Percentiles rank a stretch among this genome's conserved stretches.
Evolutionary conservation across 352 stramenopile species (phyloP).

Genomic region (Peronosclerospora sorghi): DNA sequence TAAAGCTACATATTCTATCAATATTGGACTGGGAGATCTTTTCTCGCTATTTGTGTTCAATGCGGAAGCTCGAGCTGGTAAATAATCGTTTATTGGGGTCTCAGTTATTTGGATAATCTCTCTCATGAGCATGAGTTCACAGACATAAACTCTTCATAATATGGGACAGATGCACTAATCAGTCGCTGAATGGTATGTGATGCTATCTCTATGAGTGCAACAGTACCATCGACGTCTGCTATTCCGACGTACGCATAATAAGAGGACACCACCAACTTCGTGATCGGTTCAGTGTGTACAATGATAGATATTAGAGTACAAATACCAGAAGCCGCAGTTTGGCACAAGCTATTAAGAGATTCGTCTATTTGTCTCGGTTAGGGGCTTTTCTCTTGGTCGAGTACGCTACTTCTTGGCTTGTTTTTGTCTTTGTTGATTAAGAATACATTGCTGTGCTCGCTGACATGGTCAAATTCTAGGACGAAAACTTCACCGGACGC

Average conservation of each 20-base stretch:
- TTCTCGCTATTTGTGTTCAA: constrained; percentile 6
- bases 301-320: constrained; percentile 39
- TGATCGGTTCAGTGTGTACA: constrained; percentile 49
- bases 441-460: constrained; percentile 1
- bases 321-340: constrained; percentile 25
- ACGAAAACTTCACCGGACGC: constrained; percentile 39
- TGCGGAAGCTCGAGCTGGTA: neutral
- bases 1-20: too few species aligned
- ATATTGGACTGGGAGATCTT: constrained; percentile 4
- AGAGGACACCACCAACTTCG: constrained; percentile 33
- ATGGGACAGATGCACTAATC: constrained; percentile 36
- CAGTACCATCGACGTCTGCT: constrained; percentile 42
- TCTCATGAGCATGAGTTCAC: constrained; percentile 49
- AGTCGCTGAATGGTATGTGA: constrained; percentile 45
- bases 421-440: neutral
- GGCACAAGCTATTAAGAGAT: neutral
- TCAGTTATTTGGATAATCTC: constrained; percentile 56
- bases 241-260: constrained; percentile 40
- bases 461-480: constrained; percentile 30
- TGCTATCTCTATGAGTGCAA: constrained; percentile 43
- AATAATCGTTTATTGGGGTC: constrained; percentile 23
- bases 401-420: neutral
- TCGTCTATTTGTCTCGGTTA: neutral
- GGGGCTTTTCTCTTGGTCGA: neutral
- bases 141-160: constrained; percentile 29